Evolutionary conservation across 2,329 filamentous ascomycete genomes (phyloP).

Genomic region (Cladosporium sp.): DNA sequence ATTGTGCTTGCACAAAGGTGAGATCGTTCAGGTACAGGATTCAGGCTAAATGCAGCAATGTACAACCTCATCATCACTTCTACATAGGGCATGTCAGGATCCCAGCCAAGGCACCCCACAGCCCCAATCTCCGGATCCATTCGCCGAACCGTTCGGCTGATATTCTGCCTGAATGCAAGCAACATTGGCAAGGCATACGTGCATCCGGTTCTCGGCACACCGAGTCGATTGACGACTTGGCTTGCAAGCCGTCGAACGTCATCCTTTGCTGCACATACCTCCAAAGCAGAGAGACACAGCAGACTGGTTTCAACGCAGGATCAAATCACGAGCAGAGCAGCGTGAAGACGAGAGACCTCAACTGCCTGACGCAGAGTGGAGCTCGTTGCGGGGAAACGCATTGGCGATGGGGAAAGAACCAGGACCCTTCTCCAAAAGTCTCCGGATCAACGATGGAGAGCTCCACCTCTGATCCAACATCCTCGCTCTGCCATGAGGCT

Average conservation of each 20-base stretch:
- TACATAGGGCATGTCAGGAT: too few relatives aligned
- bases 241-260: neutral
- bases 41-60: too few relatives aligned
- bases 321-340: neutral
- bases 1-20: too few relatives aligned
- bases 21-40: too few relatives aligned
- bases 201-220: neutral
- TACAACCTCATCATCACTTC: too few relatives aligned
- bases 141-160: too few relatives aligned
- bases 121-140: too few relatives aligned
- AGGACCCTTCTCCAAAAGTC: slow-evolving; percentile 1
- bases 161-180: neutral
- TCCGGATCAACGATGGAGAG: neutral
- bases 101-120: too few relatives aligned
- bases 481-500: slow-evolving; percentile 3
- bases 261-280: neutral
- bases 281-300: neutral
- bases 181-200: neutral
- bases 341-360: neutral
- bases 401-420: neutral
- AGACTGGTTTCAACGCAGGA: neutral
- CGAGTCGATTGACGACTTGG: neutral
- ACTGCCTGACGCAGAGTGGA: neutral
- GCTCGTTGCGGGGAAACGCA: neutral
- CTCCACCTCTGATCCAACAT: neutral